These are phyloP conservation scores for Coniochaeta pulveracea DNA, from an alignment of 2,329 filamentous ascomycete species.

Conservation along the genomic window DNA sequence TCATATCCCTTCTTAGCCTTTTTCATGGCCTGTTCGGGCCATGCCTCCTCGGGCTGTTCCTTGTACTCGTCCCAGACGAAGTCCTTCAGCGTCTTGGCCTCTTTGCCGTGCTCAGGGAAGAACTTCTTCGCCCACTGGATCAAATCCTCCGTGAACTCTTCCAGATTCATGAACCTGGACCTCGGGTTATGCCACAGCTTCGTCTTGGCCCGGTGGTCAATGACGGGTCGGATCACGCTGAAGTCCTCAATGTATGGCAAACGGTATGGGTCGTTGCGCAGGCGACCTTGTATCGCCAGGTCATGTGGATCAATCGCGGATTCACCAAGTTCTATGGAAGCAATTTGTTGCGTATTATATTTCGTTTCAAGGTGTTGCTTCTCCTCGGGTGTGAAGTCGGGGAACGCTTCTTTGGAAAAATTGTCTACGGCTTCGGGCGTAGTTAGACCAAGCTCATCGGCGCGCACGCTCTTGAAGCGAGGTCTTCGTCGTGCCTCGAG, in stretches of 20 bases:
- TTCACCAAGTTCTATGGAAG: slow-evolving; percentile 73
- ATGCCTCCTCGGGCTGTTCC: slow-evolving; percentile 13
- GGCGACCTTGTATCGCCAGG: slow-evolving; percentile 58
- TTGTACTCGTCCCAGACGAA: slow-evolving; percentile 17
- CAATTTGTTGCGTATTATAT: slow-evolving; percentile 74
- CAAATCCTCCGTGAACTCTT: slow-evolving; percentile 51
- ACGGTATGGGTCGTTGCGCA: slow-evolving; percentile 61
- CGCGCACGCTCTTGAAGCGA: slow-evolving; percentile 41
- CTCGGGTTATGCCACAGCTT: slow-evolving; percentile 40
- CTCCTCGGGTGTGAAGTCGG: slow-evolving; percentile 57
- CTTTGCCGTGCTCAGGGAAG: slow-evolving; percentile 10
- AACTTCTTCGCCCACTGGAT: slow-evolving; percentile 28
- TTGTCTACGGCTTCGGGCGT: slow-evolving; percentile 29
- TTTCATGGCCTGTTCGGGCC: slow-evolving; percentile 13
- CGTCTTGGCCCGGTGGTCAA: slow-evolving; percentile 55
- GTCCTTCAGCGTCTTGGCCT: slow-evolving; percentile 23
- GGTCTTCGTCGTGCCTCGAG: slow-evolving; percentile 32
- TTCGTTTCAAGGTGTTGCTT: slow-evolving; percentile 47
- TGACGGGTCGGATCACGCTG: slow-evolving; percentile 60
- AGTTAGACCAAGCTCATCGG: slow-evolving; percentile 38
- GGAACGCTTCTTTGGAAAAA: slow-evolving; percentile 37
- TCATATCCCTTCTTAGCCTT: slow-evolving; percentile 15
- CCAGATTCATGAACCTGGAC: slow-evolving; percentile 47
- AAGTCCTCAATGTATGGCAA: slow-evolving; percentile 77
- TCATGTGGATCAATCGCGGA: slow-evolving; percentile 63